Base-by-base conservation (phyloP, 2,329 filamentous ascomycete species). In the Stagonosporopsis cucurbitacearum region DNA sequence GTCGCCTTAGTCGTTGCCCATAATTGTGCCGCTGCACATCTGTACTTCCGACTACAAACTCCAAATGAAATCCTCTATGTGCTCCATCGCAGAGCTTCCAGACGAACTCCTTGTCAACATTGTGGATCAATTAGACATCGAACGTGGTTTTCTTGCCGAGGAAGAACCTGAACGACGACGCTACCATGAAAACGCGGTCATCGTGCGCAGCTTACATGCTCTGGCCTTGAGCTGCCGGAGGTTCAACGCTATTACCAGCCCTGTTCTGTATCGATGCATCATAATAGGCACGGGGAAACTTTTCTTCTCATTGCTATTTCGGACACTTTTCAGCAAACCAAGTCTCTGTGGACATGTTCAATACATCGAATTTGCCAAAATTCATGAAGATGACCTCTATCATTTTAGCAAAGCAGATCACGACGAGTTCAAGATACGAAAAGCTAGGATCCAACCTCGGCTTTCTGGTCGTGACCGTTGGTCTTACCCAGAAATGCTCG, bases 81-180 rank as follows among this genome's bases (percentile, higher is more conserved):
- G 42, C 23, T 35, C 35, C 11, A 43, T 65, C 15, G 44, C 39
- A 5, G 42, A 51, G 22, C 58, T 69, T 9, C 61, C 65, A 6
- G 58, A 58, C 13, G 63, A 67, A 19, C 59, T 70, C 3, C 49
- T 69, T 0, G 51, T 69, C 23, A 44, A 50, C 6, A 63, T 65
- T 15, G 32, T 58, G n/a, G 45, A 40, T 13, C 42, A 60, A n/a
- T 49, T 69, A 6, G 40, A 39, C 6, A 43, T 60, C 5, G 51
- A 57, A 12, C 61, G 62, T 17, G 65, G 63, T 4, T 59, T 52
- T 20, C 22, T 55, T 2, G 17, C 44, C 3, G 46, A 47, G 11
- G 32, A 19, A 8, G 42, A 47, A 11, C 42, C 43, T n/a, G 44
- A 54, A 19, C 8, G 23, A 30, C n/a, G 23, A n/a, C 35, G 42